These are phyloP conservation scores for Penicillium aurantiogriseum DNA, from an alignment of 2,329 filamentous ascomycete genomes.

Conservation along the genomic window DNA sequence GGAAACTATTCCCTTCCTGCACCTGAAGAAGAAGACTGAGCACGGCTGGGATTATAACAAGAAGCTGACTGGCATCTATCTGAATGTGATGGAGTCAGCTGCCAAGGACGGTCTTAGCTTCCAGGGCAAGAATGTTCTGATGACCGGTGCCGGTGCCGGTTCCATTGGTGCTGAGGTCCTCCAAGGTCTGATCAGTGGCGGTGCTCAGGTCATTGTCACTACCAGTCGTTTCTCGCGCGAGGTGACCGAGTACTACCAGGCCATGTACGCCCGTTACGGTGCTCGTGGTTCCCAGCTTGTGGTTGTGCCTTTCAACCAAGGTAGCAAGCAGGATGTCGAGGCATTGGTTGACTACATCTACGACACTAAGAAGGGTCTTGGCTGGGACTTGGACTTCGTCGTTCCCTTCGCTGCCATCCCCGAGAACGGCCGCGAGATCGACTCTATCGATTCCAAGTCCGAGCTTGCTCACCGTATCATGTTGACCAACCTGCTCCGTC, in stretches of 20 bases:
- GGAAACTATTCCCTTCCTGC: slow-evolving; percentile 95
- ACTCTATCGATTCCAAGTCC: slow-evolving; percentile 93
- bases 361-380: slow-evolving; percentile 90
- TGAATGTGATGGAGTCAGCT: slow-evolving; percentile 86
- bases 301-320: slow-evolving; percentile 98
- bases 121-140: slow-evolving; percentile 91
- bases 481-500: slow-evolving; percentile 92
- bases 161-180: slow-evolving; percentile 97
- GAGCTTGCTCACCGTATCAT: slow-evolving; percentile 98
- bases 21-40: slow-evolving; percentile 94
- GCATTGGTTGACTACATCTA: slow-evolving; percentile 95
- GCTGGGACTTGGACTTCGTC: slow-evolving; percentile 96
- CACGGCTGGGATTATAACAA: slow-evolving; percentile 99
- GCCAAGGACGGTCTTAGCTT: slow-evolving; percentile 86
- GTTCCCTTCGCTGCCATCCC: slow-evolving; percentile 97
- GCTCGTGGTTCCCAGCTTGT: slow-evolving; percentile 93
- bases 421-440: slow-evolving; percentile 96
- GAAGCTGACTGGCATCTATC: slow-evolving; percentile 89
- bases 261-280: slow-evolving; percentile 94
- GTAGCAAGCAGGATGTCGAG: slow-evolving; percentile 96
- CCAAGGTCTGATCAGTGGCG: slow-evolving; percentile 92
- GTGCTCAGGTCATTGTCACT: slow-evolving; percentile 93
- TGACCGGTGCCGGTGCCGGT: slow-evolving; percentile 96
- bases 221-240: slow-evolving; percentile 95
- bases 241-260: slow-evolving; percentile 98